phyloP scores from a whole-genome alignment of 1,284 basidiomycete genomes.

The Coniophora puteana region DNA sequence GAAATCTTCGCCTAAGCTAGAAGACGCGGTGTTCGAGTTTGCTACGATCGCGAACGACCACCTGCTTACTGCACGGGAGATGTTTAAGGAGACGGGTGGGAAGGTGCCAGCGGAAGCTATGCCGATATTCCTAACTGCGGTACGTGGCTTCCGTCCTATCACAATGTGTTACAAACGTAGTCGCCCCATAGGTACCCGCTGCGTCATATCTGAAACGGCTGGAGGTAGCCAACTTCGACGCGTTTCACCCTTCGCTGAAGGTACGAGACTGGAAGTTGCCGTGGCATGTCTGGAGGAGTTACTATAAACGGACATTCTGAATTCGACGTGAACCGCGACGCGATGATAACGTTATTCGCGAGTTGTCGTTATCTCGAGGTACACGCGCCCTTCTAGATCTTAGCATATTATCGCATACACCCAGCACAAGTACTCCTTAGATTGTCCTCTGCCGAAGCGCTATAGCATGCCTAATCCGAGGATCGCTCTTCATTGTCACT shows the following conservation, averaged over 20 bases:
- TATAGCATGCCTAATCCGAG: not conserved
- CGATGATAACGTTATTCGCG: no score
- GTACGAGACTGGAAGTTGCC: conserved; percentile 83
- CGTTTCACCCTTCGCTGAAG: conserved; percentile 70
- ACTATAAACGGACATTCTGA: conserved; percentile 57
- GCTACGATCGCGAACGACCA: conserved; percentile 92
- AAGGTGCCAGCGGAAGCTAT: conserved; percentile 64
- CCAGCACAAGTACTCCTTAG: no score
- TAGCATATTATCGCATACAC: no score
- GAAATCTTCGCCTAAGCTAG: conserved; percentile 56
- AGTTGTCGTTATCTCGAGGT: not conserved
- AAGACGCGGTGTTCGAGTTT: conserved; percentile 84
- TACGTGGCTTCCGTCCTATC: conserved; percentile 35
- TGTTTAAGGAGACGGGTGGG: conserved; percentile 63
- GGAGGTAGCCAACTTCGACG: conserved; percentile 81
- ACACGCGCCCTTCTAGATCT: no score
- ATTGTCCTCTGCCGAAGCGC: no score
- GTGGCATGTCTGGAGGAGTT: conserved; percentile 80
- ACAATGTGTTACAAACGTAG: conserved; percentile 11
- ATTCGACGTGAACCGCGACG: conserved; percentile 8
- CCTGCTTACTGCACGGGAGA: conserved; percentile 77
- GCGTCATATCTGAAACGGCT: conserved; percentile 71
- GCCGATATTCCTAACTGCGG: conserved; percentile 78
- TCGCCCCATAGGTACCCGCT: conserved; percentile 69
- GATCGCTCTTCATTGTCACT: conserved; percentile 15